Evolutionary conservation across 1,284 basidiomycete genomes (phyloP).

Genomic region (Chalciporus sp.): DNA sequence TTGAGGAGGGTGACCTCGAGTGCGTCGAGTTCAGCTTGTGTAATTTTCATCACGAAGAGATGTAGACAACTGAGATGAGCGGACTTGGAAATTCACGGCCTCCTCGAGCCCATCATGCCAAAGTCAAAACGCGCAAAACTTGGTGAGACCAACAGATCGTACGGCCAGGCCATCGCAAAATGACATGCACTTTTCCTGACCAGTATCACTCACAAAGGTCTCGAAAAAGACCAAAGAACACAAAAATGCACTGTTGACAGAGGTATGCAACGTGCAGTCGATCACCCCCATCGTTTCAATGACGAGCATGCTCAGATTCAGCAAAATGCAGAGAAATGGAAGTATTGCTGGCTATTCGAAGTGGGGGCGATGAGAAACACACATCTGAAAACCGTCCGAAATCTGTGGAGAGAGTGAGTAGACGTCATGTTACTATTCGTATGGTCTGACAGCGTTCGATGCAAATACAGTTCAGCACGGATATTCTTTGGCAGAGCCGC

Average conservation of each 20-base stretch:
- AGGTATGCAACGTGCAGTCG: slow-evolving; percentile 52
- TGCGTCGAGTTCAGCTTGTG: slow-evolving; percentile 47
- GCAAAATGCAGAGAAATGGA: slow-evolving; percentile 82
- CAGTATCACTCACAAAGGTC: slow-evolving; percentile 80
- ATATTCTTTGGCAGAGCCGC: slow-evolving; percentile 94
- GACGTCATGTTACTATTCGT: background rate
- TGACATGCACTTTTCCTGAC: slow-evolving; percentile 12
- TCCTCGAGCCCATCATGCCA: slow-evolving; percentile 60
- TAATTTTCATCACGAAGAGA: slow-evolving; percentile 33
- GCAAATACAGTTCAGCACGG: slow-evolving; percentile 67
- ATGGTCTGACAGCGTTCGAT: slow-evolving; percentile 8
- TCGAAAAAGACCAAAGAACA: slow-evolving; percentile 81
- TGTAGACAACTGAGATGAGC: slow-evolving; percentile 30
- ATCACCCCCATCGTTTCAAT: slow-evolving; percentile 5
- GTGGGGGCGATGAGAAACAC: slow-evolving; percentile 95
- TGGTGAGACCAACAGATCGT: slow-evolving; percentile 46
- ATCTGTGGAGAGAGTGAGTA: slow-evolving; percentile 89
- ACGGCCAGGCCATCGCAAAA: slow-evolving; percentile 9
- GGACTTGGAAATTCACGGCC: slow-evolving; percentile 33
- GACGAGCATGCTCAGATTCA: slow-evolving; percentile 59
- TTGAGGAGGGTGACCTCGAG: slow-evolving; percentile 81
- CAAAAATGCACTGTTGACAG: slow-evolving; percentile 82
- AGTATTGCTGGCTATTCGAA: slow-evolving; percentile 94
- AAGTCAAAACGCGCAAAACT: slow-evolving; percentile 86
- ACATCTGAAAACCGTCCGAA: slow-evolving; percentile 91